Evolutionary conservation across 2,329 filamentous ascomycete species (phyloP).

Genomic region (Colletotrichum brevisporum): DNA sequence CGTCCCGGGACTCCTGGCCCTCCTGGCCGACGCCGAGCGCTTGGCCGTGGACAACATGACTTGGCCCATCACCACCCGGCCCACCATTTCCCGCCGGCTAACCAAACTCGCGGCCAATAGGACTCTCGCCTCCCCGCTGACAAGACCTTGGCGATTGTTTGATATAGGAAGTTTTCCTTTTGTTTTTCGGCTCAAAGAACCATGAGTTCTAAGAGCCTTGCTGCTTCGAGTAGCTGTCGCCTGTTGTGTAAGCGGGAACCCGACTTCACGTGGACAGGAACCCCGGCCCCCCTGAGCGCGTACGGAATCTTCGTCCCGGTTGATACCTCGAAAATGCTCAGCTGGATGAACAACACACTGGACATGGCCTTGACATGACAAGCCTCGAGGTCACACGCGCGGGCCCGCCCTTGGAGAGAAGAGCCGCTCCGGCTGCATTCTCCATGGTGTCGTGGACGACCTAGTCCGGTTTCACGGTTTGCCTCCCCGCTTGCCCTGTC

Average conservation of each 20-base stretch:
- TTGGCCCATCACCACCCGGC: conserved; percentile 26
- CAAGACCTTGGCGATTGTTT: conserved; percentile 35
- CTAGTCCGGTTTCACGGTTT: not conserved
- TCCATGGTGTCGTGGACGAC: not conserved
- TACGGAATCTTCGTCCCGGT: conserved; percentile 16
- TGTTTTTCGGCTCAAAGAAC: not conserved
- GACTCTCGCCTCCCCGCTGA: not conserved
- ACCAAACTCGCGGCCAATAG: conserved; percentile 6
- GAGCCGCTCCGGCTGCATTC: not conserved
- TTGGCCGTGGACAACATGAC: conserved; percentile 15
- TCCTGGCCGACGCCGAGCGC: conserved; percentile 27
- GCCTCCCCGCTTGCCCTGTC: not conserved
- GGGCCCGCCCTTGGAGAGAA: not conserved
- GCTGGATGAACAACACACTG: not conserved
- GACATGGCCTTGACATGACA: too few relatives aligned
- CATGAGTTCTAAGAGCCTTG: not conserved
- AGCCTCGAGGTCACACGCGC: not conserved
- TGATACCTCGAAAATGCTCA: not conserved
- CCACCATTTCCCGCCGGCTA: not conserved
- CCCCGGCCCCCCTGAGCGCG: not conserved
- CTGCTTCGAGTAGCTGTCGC: not conserved
- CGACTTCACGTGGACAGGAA: conserved; percentile 1
- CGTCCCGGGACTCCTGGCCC: not conserved
- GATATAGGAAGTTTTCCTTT: conserved; percentile 5
- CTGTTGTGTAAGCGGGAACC: not conserved